phyloP scores from a whole-genome alignment of 441 rosid genomes.

The Brassica hybrid region DNA sequence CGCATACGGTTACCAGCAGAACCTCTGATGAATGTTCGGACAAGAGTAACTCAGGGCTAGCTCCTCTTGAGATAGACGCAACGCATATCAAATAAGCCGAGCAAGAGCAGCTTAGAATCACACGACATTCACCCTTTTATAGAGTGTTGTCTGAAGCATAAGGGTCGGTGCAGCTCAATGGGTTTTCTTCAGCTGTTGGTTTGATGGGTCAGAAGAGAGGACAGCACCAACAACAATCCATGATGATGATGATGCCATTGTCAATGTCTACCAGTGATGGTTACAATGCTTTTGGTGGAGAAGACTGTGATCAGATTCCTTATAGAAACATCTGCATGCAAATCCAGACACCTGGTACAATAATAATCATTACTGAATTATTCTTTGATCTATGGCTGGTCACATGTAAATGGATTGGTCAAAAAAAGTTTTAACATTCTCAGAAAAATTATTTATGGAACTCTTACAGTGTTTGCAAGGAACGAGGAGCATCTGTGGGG shows the following conservation, averaged over 20 bases:
- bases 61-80: constrained; percentile 94
- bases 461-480: too few relatives aligned
- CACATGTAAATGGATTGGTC: too few relatives aligned
- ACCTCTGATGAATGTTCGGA: constrained; percentile 51
- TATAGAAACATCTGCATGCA: constrained; percentile 59
- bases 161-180: constrained; percentile 65
- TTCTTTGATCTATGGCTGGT: too few relatives aligned
- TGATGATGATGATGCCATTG: constrained; percentile 60
- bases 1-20: constrained; percentile 79
- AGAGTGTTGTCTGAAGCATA: constrained; percentile 76
- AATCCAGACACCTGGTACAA: too few relatives aligned
- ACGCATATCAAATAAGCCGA: constrained; percentile 85
- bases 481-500: too few relatives aligned
- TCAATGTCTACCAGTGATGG: constrained; percentile 95
- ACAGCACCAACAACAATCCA: constrained; percentile 41
- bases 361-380: too few relatives aligned
- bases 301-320: constrained; percentile 93
- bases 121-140: constrained; percentile 89
- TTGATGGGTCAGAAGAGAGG: constrained; percentile 38
- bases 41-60: constrained; percentile 69
- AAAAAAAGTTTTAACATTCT: too few relatives aligned
- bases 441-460: too few relatives aligned
- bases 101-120: constrained; percentile 91
- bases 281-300: constrained; percentile 98
- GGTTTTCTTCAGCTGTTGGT: constrained; percentile 51